These are phyloP conservation scores for Beauveria varroae DNA, from an alignment of 2,329 filamentous ascomycete genomes.

Conservation along the genomic window DNA sequence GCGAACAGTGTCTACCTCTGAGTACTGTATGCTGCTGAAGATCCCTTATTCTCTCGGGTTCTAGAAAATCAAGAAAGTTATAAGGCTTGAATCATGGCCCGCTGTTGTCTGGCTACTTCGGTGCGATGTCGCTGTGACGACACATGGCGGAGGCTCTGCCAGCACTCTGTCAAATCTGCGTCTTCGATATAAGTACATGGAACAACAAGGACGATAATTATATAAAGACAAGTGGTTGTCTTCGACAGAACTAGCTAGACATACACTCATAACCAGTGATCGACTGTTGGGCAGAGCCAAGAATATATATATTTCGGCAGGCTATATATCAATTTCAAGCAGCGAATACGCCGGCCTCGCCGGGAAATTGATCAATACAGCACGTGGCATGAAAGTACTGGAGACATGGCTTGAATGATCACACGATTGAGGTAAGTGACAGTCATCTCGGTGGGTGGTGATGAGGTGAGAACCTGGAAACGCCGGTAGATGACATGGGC, in stretches of 20 bases:
- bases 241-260: background rate
- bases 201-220: background rate
- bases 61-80: too few species aligned
- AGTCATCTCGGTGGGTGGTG: background rate
- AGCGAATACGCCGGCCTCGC: background rate
- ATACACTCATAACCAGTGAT: background rate
- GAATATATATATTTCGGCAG: background rate
- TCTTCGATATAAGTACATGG: background rate
- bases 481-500: background rate
- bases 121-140: background rate
- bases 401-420: background rate
- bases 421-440: background rate
- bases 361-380: too few species aligned
- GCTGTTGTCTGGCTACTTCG: background rate
- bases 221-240: too few species aligned
- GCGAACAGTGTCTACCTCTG: background rate
- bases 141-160: background rate
- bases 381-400: background rate
- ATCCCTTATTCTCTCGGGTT: too few species aligned
- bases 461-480: background rate
- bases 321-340: background rate
- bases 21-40: too few species aligned
- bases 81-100: background rate
- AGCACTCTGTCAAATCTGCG: background rate
- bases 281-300: background rate